Evolutionary conservation across 2,329 filamentous ascomycete genomes (phyloP).

Genomic region (Simplicillium sp.): DNA sequence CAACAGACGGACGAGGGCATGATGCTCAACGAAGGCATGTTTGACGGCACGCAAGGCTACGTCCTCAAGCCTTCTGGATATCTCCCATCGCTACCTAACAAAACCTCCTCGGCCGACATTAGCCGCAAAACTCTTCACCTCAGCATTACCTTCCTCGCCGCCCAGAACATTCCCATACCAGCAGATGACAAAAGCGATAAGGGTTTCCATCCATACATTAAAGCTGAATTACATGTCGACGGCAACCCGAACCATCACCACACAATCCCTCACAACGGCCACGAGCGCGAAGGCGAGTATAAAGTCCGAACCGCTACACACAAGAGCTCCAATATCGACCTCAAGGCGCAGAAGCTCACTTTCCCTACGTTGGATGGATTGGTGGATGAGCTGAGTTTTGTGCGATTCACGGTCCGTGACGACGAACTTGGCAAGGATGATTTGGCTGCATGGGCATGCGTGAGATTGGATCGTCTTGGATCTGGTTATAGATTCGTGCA

Average conservation of each 20-base stretch:
- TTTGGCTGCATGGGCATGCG: conserved; percentile 80
- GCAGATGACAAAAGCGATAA: conserved; percentile 35
- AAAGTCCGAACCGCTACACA: conserved; percentile 50
- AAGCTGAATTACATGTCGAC: conserved; percentile 76
- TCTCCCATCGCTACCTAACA: conserved; percentile 15
- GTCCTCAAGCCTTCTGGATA: conserved; percentile 62
- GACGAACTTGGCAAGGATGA: conserved; percentile 72
- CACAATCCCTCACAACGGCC: conserved; percentile 26
- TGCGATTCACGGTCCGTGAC: conserved; percentile 80
- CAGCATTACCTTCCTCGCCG: conserved; percentile 64
- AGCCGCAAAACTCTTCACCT: conserved; percentile 55
- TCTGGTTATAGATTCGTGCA: conserved; percentile 70
- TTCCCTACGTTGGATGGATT: conserved; percentile 48
- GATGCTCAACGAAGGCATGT: conserved; percentile 96
- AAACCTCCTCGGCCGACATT: conserved; percentile 12
- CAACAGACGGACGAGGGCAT: conserved; percentile 84
- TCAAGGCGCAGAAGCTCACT: conserved; percentile 44
- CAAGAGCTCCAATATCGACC: conserved; percentile 54
- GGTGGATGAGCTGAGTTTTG: conserved; percentile 61
- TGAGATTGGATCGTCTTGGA: conserved; percentile 71
- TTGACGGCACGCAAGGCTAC: conserved; percentile 73
- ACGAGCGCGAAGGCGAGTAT: conserved; percentile 34
- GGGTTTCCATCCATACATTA: conserved; percentile 71
- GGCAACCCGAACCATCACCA: conserved; percentile 32
- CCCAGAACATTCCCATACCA: conserved; percentile 64